Evolutionary conservation across 495 filamentous ascomycete genomes (phyloP), one percentile per base, ranked within the genome.

Genomic region (Immersiella caudata): DNA sequence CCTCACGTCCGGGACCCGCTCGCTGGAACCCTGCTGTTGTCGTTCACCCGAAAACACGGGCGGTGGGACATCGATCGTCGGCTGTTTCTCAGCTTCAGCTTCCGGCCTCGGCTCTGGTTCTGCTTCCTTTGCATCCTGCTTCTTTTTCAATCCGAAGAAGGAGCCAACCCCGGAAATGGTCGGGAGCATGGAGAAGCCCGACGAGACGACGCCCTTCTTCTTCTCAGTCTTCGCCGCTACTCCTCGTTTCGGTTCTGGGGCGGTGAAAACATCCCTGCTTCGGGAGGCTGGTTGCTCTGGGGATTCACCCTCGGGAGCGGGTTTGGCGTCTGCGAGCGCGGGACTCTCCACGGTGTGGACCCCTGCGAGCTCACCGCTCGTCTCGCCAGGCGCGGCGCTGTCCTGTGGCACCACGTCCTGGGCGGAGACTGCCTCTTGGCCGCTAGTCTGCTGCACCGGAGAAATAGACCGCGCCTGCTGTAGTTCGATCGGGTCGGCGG

Each of bases 141-240:
- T 51, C 60, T 66, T 71, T 6, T 63, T 67, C 7, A 68, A 59
- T 50, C 68, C 64, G 35, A 72, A 69, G 21, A 72, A 62, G 21
- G 71, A 75, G 0, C 73, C 71, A 8, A 75, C 65, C 14, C 66
- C 69, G 18, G 64, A 22, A 7, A 70, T 60, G n/a, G 64, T 66
- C 49, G 70, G 71, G 0, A 75, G 67, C 22, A 67, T 64, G 5
- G 68, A 62, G 0, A 72, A 58, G 7, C 65, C 62, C 21, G 71
- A 68, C 5, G 67, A 56, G n/a, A 69, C 54, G 25, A 68, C 24
- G n/a, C 71, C 54, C 46, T 65, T 73, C 61, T 65, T 73, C 57
- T 68, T 71, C 46, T 65, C 64, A 3, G 54, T 16, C 60, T 65
- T 64, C 26, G 63, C 65, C 5, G 63, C 9, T 7, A 8, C 4